phyloP scores from a whole-genome alignment of 768 basidiomycete genomes.

The Hygrocybe coccinea region DNA sequence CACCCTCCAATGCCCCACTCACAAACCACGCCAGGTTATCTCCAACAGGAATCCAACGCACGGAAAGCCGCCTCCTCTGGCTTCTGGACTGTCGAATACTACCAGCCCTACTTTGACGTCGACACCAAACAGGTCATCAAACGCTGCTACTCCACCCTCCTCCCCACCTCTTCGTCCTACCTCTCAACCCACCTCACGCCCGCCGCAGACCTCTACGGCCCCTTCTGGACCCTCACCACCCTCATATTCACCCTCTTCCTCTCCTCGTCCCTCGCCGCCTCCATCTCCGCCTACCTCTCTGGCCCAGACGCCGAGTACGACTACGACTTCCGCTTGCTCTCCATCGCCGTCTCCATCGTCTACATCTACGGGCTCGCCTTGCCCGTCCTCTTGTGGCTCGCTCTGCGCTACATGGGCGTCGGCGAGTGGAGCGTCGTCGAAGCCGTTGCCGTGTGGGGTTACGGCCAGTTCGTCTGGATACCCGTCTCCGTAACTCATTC shows the following conservation, averaged over 20 bases:
- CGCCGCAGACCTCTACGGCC: conserved; percentile 77
- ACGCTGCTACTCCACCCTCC: conserved; percentile 72
- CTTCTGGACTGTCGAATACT: conserved; percentile 82
- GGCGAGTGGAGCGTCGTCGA: conserved; percentile 89
- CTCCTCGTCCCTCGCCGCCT: conserved; percentile 86
- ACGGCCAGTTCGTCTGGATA: conserved; percentile 82
- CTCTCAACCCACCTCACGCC: conserved; percentile 60
- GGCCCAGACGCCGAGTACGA: conserved; percentile 46
- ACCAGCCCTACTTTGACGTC: conserved; percentile 84
- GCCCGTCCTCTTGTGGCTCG: conserved; percentile 80
- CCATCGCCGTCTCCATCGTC: conserved; percentile 75
- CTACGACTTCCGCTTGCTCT: conserved; percentile 83
- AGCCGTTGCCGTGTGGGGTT: conserved; percentile 76
- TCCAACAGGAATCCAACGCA: conserved; percentile 47
- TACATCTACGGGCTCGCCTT: conserved; percentile 84
- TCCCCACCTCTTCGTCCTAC: conserved; percentile 66
- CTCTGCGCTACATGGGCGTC: conserved; percentile 79
- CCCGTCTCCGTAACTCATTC: conserved; percentile 75
- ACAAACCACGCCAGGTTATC: conserved; percentile 49
- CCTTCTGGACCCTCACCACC: conserved; percentile 97
- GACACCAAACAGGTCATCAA: conserved; percentile 73
- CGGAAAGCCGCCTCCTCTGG: conserved; percentile 45
- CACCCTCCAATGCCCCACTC: background rate
- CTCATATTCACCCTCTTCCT: conserved; percentile 91
- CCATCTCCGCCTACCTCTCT: conserved; percentile 78